Base-by-base conservation (phyloP, 768 basidiomycete genomes). In the Termitomyces sp. region DNA sequence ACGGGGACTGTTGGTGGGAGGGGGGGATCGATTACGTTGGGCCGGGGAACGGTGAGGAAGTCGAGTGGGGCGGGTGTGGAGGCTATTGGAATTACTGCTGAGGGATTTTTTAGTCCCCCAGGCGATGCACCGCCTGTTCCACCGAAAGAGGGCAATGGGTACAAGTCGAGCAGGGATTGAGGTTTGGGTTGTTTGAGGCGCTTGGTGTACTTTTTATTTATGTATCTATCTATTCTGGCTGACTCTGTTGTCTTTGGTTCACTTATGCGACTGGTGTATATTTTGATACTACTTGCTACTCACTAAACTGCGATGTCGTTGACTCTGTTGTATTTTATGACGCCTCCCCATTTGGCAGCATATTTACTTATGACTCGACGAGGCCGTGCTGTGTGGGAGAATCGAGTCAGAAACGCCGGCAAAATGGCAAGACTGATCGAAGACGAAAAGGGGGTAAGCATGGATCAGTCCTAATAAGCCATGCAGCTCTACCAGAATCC, bases 91-190 rank as follows among this genome's bases (percentile, higher is more conserved):
- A 76, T 93, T 46, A 90, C 87, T 32, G 91, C 89, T 34, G 78
- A 78, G 22, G 92, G 91, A 0, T 92, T 92, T 67, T 93, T 93
- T 69, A 74, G 78, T 13, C 76, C 88, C 4, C 85, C 87, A 3
- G 29, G 51, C 12, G 27, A n/a, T 29, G 37, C 27, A 13, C 51
- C 37, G 37, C 26, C 51, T 39, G 37, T 52, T 20, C 51, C 51
- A 3, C 51, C 37, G n/a, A 52, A 52, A 12, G n/a, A 27, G 12
- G 47, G 49, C 14, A 16, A 37, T n/a, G 34, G 16, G 22, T 22
- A 36, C 10, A 13, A 27, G 10, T 6, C 18, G 50, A 20, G 7
- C 27, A 18, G 18, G 6, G 50, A 51, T 27, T 51, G 36, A 51
- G 26, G 18, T 4, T 3, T 39, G 0, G 20, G 7, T 0, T 3